Base-by-base conservation (phyloP, 495 filamentous ascomycete species). In the Cladorrhinum samala region DNA sequence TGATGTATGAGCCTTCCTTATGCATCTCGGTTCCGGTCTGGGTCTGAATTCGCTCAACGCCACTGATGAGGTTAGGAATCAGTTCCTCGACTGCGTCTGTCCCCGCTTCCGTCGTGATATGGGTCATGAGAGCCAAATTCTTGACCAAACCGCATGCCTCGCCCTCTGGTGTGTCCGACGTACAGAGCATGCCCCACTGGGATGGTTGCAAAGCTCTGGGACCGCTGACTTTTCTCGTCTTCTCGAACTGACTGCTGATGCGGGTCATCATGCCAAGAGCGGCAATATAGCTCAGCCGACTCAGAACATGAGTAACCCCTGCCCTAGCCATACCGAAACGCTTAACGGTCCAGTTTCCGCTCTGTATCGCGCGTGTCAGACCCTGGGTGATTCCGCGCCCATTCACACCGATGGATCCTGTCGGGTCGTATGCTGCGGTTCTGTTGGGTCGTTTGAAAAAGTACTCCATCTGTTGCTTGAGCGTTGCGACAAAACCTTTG, bases 201-300 rank as follows among this genome's bases (percentile, higher is more conserved):
- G 94, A 97, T 9, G 93, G 89, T 65, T 99, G 93, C 14, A 99
- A 76, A 9, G 94, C 93, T 76, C 93, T 84, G 60, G 93, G 93
- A 50, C 94, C 94, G 63, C 83, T 87, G 57, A 99, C 88, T 67
- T 99, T 99, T 58, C 93, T 74, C 2, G 92, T 96, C 77, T 97
- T 97, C 65, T 97, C 93, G 65, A 99, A 97, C 73, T 97, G 93
- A 80, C 88, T 94, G 72, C 84, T 91, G 59, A 97, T 97, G 60
- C 93, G 83, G 9, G 94, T 97, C 94, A 99, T 97, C 94, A 97
- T 97, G 51, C 94, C 94, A n/a, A 99, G 79, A 9, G 94, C 94
- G 59, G 87, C 88, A 71, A 97, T 96, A 63, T 96, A 99, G 67
- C 91, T 96, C 42, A 97, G 73, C 40, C 93, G 83, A 72, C 91